phyloP scores from a whole-genome alignment of 306 rosid species.

The Chamaecrista fasciculata region DNA sequence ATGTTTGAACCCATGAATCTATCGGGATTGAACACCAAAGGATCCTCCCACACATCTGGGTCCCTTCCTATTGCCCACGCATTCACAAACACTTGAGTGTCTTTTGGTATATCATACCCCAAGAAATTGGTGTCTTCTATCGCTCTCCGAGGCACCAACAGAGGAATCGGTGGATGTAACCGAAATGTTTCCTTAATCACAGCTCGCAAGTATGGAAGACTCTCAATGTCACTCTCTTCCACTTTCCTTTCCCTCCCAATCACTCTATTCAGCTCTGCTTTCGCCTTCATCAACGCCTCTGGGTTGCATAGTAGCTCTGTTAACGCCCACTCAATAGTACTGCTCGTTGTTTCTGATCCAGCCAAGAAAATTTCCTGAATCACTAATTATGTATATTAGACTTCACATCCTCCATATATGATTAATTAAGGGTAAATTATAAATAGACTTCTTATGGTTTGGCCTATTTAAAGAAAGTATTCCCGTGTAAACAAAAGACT shows the following conservation, averaged over 20 bases:
- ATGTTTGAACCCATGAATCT: neutral
- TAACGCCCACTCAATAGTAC: neutral
- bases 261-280: neutral
- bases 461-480: too few relatives aligned
- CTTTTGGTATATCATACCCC: neutral
- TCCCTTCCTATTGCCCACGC: slow-evolving; percentile 9
- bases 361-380: neutral
- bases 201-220: neutral
- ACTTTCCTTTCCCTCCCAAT: neutral
- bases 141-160: neutral
- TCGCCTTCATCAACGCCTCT: neutral
- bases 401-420: too few relatives aligned
- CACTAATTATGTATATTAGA: too few relatives aligned
- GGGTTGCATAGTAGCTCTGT: neutral
- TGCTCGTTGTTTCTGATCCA: slow-evolving; percentile 7
- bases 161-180: neutral
- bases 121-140: neutral
- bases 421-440: too few relatives aligned
- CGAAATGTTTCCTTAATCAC: slow-evolving; percentile 6
- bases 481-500: too few relatives aligned
- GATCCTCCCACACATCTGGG: slow-evolving; percentile 1
- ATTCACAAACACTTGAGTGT: neutral
- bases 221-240: slow-evolving; percentile 17
- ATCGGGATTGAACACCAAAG: neutral
- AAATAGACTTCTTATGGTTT: too few relatives aligned